Evolutionary conservation across 352 stramenopile genomes (phyloP).

Genomic region (Globisporangium yorkense): DNA sequence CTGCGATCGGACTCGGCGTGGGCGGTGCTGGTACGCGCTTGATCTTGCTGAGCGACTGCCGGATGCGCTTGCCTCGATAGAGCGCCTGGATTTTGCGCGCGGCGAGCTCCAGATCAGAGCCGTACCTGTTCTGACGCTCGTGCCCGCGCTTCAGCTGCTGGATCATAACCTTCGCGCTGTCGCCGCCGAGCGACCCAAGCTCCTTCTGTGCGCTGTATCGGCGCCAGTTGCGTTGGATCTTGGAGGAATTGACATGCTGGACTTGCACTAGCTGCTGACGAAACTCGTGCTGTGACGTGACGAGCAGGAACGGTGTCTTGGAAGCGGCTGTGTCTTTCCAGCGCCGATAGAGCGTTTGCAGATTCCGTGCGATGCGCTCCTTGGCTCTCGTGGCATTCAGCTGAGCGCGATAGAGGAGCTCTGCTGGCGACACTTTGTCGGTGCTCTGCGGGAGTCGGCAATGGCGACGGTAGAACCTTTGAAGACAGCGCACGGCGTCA

Average conservation of each 20-base stretch:
- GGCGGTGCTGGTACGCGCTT: slow-evolving; percentile 16
- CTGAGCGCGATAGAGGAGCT: slow-evolving; percentile 39
- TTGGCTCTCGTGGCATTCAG: slow-evolving; percentile 21
- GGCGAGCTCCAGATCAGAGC: slow-evolving; percentile 20
- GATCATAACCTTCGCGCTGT: slow-evolving; percentile 31
- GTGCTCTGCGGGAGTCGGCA: slow-evolving; percentile 2
- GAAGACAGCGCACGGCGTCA: slow-evolving; percentile 22
- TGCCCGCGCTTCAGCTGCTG: slow-evolving; percentile 34
- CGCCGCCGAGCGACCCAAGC: not conserved
- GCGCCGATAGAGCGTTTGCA: slow-evolving; percentile 35
- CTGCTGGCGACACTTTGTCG: slow-evolving; percentile 7
- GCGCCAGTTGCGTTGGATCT: slow-evolving; percentile 41
- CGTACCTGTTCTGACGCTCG: slow-evolving; percentile 19
- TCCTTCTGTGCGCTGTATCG: slow-evolving; percentile 12
- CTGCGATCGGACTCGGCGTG: slow-evolving; percentile 23
- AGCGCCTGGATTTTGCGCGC: slow-evolving; percentile 49
- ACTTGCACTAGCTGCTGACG: slow-evolving; percentile 5
- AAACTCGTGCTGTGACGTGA: slow-evolving; percentile 7
- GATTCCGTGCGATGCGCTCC: slow-evolving; percentile 30
- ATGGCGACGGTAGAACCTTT: slow-evolving; percentile 18
- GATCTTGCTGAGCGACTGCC: slow-evolving; percentile 30
- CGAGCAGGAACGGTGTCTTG: not conserved
- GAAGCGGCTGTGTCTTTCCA: slow-evolving; percentile 8
- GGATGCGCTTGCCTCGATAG: slow-evolving; percentile 43
- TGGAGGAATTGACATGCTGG: slow-evolving; percentile 9